These are phyloP conservation scores for Talaromyces piceae DNA, from an alignment of 2,329 filamentous ascomycete species.

Conservation along the genomic window DNA sequence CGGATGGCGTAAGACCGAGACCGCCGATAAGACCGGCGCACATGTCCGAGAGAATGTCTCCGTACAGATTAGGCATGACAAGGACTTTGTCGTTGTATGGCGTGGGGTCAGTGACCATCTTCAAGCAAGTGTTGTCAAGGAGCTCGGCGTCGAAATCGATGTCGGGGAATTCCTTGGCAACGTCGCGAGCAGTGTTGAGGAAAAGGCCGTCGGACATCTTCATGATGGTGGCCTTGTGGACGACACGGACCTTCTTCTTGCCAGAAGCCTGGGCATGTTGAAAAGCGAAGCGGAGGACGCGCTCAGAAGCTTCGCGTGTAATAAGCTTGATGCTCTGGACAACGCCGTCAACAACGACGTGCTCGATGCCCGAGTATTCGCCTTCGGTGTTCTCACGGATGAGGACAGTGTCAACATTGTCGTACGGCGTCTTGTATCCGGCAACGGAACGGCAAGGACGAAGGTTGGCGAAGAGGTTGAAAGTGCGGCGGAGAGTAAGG, in stretches of 20 bases:
- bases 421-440: slow-evolving; percentile 97
- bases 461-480: slow-evolving; percentile 99
- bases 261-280: slow-evolving; percentile 92
- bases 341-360: slow-evolving; percentile 93
- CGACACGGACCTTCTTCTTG: slow-evolving; percentile 92
- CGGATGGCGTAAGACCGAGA: slow-evolving; percentile 91
- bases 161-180: slow-evolving; percentile 90
- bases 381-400: slow-evolving; percentile 99
- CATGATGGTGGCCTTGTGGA: slow-evolving; percentile 99
- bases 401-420: slow-evolving; percentile 90
- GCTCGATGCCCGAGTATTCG: slow-evolving; percentile 98
- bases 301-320: slow-evolving; percentile 87
- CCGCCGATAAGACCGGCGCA: slow-evolving; percentile 97
- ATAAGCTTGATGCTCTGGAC: slow-evolving; percentile 99
- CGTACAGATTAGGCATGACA: slow-evolving; percentile 96
- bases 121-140: slow-evolving; percentile 97
- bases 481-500: slow-evolving; percentile 94
- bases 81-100: slow-evolving; percentile 99
- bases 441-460: slow-evolving; percentile 95
- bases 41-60: slow-evolving; percentile 99
- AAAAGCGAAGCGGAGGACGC: slow-evolving; percentile 95
- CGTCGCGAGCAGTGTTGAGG: slow-evolving; percentile 74
- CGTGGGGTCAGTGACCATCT: slow-evolving; percentile 92
- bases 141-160: slow-evolving; percentile 97
- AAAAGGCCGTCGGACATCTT: slow-evolving; percentile 99